These are phyloP conservation scores for Rhododendron molle DNA, from an alignment of 148 eudicot genomes.

Conservation along the genomic window DNA sequence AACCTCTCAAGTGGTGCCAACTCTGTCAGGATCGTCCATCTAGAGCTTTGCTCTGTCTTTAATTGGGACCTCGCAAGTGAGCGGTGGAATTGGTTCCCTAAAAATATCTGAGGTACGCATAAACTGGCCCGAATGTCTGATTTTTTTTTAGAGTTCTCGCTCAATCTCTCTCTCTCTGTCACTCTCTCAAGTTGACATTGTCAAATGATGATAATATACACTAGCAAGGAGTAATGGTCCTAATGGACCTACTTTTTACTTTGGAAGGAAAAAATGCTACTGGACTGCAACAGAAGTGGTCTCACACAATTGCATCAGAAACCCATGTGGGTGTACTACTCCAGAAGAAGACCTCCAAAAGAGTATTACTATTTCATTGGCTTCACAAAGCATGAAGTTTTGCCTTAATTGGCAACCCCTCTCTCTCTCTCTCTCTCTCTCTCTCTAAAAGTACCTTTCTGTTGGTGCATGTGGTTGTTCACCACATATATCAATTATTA, in stretches of 20 bases:
- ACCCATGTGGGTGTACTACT: background rate
- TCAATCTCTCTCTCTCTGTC: too few relatives aligned
- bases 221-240: background rate
- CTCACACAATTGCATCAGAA: background rate
- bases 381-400: background rate
- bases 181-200: too few relatives aligned
- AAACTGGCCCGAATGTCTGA: too few relatives aligned
- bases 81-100: too few relatives aligned
- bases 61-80: too few relatives aligned
- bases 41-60: too few relatives aligned
- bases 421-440: background rate
- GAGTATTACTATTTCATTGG: background rate
- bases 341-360: background rate
- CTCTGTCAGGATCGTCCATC: too few relatives aligned
- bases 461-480: background rate
- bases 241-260: background rate
- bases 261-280: background rate
- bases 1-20: too few relatives aligned
- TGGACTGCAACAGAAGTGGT: background rate
- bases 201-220: too few relatives aligned
- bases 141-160: too few relatives aligned
- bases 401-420: background rate
- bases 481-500: background rate
- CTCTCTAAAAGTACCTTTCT: background rate
- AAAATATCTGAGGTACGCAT: too few relatives aligned